Evolutionary conservation across 345 rosid genomes (phyloP).

Genomic region (Psidium friedrichsthalianum): DNA sequence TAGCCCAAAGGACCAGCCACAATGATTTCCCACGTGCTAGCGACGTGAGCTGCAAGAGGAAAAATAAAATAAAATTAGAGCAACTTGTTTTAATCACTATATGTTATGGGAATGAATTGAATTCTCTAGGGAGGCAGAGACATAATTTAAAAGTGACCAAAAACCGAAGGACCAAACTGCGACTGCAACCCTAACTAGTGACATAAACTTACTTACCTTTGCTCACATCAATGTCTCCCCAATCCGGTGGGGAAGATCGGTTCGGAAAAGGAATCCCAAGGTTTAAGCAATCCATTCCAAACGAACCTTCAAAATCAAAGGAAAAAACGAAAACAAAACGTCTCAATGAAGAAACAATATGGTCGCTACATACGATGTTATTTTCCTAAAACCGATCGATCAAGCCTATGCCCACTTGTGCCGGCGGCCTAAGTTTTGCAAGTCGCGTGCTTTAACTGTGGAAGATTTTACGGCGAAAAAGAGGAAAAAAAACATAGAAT

Average conservation of each 20-base stretch:
- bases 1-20: not conserved
- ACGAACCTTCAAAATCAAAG: constrained; percentile 38
- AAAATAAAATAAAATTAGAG: no score
- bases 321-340: not conserved
- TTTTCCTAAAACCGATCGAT: not conserved
- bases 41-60: not conserved
- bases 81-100: not conserved
- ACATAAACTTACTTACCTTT: constrained; percentile 18
- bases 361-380: not conserved
- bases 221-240: constrained; percentile 24
- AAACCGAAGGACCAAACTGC: not conserved
- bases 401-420: not conserved
- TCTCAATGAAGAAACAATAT: not conserved
- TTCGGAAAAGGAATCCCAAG: constrained; percentile 40
- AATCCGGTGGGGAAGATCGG: constrained; percentile 18
- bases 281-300: constrained; percentile 62
- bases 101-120: not conserved
- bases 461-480: not conserved
- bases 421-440: not conserved
- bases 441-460: not conserved
- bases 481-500: not conserved
- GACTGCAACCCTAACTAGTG: not conserved
- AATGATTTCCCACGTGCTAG: not conserved
- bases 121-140: not conserved
- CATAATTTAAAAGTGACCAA: not conserved